These are phyloP conservation scores for Marvania coccoides DNA, from an alignment of 139 green algal genomes.

Conservation along the genomic window DNA sequence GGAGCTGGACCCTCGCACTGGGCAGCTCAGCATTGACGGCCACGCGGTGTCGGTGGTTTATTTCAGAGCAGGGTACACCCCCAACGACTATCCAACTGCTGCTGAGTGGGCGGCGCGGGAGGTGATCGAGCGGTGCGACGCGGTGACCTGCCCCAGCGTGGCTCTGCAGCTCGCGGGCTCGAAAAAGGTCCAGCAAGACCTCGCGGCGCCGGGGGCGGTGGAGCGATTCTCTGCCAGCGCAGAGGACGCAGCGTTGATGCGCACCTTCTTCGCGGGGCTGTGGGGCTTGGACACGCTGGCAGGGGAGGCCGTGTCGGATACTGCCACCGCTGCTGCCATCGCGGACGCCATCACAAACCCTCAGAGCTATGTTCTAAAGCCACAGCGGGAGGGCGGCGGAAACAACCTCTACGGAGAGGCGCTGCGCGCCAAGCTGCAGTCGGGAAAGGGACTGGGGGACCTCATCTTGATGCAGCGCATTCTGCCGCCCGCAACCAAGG, in stretches of 20 bases:
- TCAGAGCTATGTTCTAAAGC: conserved; percentile 86
- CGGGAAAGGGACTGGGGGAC: conserved; percentile 49
- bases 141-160: conserved; percentile 80
- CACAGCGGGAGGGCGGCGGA: conserved; percentile 89
- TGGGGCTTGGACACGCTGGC: conserved; percentile 79
- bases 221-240: conserved; percentile 48
- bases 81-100: conserved; percentile 77
- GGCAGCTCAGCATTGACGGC: conserved; percentile 27
- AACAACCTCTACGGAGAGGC: conserved; percentile 93
- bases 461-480: conserved; percentile 98
- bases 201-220: conserved; percentile 52
- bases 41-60: conserved; percentile 49
- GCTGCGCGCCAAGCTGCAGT: conserved; percentile 41
- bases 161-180: conserved; percentile 86
- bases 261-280: conserved; percentile 83
- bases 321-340: conserved; percentile 36
- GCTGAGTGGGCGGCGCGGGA: conserved; percentile 70
- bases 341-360: conserved; percentile 62
- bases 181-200: conserved; percentile 93
- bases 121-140: conserved; percentile 67
- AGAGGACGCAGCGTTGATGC: conserved; percentile 36
- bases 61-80: conserved; percentile 82
- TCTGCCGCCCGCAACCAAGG: conserved; percentile 53
- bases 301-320: conserved; percentile 6
- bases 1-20: conserved; percentile 15